Base-by-base conservation (phyloP, 768 basidiomycete species). In the Tricholoma matsutake region DNA sequence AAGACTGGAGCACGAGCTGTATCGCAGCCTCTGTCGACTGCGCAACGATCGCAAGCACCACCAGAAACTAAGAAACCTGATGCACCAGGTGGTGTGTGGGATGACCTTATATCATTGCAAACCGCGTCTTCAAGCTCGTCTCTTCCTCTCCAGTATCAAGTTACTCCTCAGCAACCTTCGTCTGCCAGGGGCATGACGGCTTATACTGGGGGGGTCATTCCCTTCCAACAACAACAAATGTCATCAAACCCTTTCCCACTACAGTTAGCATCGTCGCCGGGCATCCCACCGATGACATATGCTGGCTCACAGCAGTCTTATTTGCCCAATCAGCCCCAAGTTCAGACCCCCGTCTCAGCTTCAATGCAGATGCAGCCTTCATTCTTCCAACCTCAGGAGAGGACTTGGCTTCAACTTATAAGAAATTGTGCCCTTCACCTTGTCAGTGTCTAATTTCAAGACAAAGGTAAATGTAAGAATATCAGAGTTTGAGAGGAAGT, bases 21-120 rank as follows among this genome's bases (percentile, higher is more conserved):
- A n/a, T 69, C 71, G 1, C 69, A 65, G 35, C 63, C 56, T 59
- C 61, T 43, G 59, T 71, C 63, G 20, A 73, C 57, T 32, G 65
- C 65, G 20, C 71, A 60, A 56, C 64, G 53, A 4, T 63, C 37
- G 22, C 67, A 69, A 20, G 68, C 32, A 71, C 65, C 37, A 58
- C 64, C 31, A 29, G 62, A 66, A 57, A 61, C 68, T 18, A 57
- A 56, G 29, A 63, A 60, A 55, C 65, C 68, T 32, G n/a, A n/a
- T n/a, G 37, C 34, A n/a, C 66, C 71, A n/a, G 69, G 69, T 10
- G 75, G 76, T 54, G 79, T 85, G n/a, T 87, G 86, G 86, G 76
- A 80, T 35, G 86, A 88, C 67, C 73, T 88, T 13, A 68, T 82
- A 61, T 79, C 80, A 45, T 72, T 83, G 29, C 82, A 82, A 61